Base-by-base conservation (phyloP, 305 asterid genomes). In the Petunia hybrid region DNA sequence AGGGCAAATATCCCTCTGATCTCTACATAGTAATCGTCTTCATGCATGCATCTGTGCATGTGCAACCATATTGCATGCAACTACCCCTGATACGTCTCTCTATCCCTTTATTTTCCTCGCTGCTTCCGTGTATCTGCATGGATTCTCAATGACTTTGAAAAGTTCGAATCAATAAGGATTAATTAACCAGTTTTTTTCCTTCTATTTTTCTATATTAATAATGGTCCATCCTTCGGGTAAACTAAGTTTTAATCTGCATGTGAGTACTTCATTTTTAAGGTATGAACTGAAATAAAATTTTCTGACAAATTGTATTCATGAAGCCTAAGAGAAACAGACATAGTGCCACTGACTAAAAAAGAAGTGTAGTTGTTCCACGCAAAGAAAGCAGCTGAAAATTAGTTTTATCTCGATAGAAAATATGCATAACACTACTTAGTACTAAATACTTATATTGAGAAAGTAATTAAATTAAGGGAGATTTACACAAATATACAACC, bases 11-110 rank as follows among this genome's bases (percentile, higher is more conserved):
- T 73, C 78, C 62, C 46, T 73, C 78, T 73, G 31, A 22, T 22
- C 31, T 22, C 31, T 22, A 22, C 31, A 22, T 39, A 4, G 31
- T 6, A 48, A 53, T 82, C 51, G 7, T 71, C 53, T 43, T 56
- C 60, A 16, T 75, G 81, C 80, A 81, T 81, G 82, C 68, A 80
- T 43, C 77, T 80, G 10, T 51, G 36, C 36, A 57, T 57, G 63
- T 57, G 63, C 3, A 22, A 22, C 31, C 31, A 22, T 22, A 22
- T 22, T 22, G 4, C 63, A 57, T n/a, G 35, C 63, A 57, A 57
- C 8, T 14, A 56, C 61, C 14, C 31, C 14, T 6, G 12, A 14
- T 56, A 4, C 61, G 61, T 14, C 31, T 56, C 61, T 56, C 14
- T 7, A 9, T n/a, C 36, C 3, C 61, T 56, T 8, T n/a, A n/a